These are phyloP conservation scores for Amphicarpaea edgeworthii DNA, from an alignment of 306 rosid genomes.

Conservation along the genomic window DNA sequence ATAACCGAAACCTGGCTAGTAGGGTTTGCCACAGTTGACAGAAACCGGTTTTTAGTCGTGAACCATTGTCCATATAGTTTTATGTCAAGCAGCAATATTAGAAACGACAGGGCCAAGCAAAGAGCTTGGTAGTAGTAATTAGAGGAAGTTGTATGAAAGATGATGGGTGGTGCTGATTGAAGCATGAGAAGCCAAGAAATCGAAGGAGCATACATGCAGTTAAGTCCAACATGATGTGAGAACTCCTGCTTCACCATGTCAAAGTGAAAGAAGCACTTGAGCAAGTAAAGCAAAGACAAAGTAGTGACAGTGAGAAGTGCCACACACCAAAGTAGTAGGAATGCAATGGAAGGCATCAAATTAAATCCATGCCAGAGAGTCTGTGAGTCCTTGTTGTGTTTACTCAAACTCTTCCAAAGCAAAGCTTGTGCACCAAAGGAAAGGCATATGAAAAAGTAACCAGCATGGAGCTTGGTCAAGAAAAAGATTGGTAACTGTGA, in stretches of 20 bases:
- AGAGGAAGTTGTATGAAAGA: slow-evolving; percentile 20
- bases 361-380: slow-evolving; percentile 44
- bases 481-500: slow-evolving; percentile 32
- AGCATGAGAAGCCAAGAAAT: slow-evolving; percentile 65
- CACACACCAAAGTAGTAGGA: slow-evolving; percentile 56
- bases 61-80: slow-evolving; percentile 62
- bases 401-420: slow-evolving; percentile 57
- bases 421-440: slow-evolving; percentile 65
- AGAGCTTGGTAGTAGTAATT: slow-evolving; percentile 39
- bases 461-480: slow-evolving; percentile 53
- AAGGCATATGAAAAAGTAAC: slow-evolving; percentile 59
- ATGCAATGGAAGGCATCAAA: slow-evolving; percentile 45
- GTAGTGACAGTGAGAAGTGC: slow-evolving; percentile 39
- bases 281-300: slow-evolving; percentile 52
- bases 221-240: slow-evolving; percentile 54
- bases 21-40: slow-evolving; percentile 58
- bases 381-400: slow-evolving; percentile 45
- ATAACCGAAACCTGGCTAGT: slow-evolving; percentile 62
- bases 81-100: slow-evolving; percentile 53
- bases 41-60: slow-evolving; percentile 58
- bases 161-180: slow-evolving; percentile 61
- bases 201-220: slow-evolving; percentile 65
- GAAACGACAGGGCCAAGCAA: slow-evolving; percentile 50
- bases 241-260: slow-evolving; percentile 54
- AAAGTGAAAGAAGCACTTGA: slow-evolving; percentile 57